phyloP scores from a whole-genome alignment of 2,329 filamentous ascomycete genomes.

The Cercospora brassicicola region DNA sequence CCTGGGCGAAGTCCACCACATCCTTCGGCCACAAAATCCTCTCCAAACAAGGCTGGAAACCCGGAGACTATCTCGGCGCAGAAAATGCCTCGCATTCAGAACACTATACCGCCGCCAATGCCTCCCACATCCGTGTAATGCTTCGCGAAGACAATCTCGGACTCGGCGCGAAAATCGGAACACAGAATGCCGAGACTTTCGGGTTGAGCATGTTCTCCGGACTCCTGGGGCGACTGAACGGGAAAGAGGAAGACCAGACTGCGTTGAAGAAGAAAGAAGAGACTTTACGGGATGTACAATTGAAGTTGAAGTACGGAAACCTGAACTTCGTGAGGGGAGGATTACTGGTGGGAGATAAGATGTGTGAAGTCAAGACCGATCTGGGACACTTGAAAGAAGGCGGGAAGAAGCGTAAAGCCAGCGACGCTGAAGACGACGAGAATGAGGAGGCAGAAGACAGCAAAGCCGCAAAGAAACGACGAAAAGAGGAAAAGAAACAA shows the following conservation, averaged over 20 bases:
- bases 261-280: slow-evolving; percentile 66
- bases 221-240: slow-evolving; percentile 83
- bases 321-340: slow-evolving; percentile 90
- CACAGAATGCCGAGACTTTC: slow-evolving; percentile 68
- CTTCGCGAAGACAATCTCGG: slow-evolving; percentile 91
- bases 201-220: slow-evolving; percentile 85
- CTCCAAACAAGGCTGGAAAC: slow-evolving; percentile 83
- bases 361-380: slow-evolving; percentile 40
- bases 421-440: slow-evolving; percentile 21
- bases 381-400: slow-evolving; percentile 43
- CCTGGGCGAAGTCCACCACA: slow-evolving; percentile 79
- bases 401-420: slow-evolving; percentile 40
- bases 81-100: slow-evolving; percentile 72
- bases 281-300: slow-evolving; percentile 67
- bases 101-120: slow-evolving; percentile 75
- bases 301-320: slow-evolving; percentile 71
- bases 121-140: slow-evolving; percentile 79
- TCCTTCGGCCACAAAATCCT: slow-evolving; percentile 90
- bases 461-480: slow-evolving; percentile 36
- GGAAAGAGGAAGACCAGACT: slow-evolving; percentile 68
- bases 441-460: slow-evolving; percentile 22
- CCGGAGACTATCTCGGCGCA: slow-evolving; percentile 78
- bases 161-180: slow-evolving; percentile 75
- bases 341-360: slow-evolving; percentile 62
- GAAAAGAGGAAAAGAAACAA: slow-evolving; percentile 39